These are phyloP conservation scores for Rubus idaeus DNA, from an alignment of 306 rosid genomes.

Conservation along the genomic window DNA sequence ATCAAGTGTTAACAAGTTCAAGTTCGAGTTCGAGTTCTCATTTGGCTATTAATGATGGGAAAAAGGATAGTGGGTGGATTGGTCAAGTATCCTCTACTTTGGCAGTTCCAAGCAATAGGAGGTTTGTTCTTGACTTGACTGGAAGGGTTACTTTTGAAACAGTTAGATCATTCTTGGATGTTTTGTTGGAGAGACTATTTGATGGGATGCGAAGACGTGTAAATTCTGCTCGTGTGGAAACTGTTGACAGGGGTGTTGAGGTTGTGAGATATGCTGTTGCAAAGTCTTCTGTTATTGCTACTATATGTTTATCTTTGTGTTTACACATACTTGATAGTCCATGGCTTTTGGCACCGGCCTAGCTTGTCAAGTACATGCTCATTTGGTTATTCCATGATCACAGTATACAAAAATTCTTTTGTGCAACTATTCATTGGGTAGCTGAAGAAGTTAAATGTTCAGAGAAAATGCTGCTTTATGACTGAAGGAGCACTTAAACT, in stretches of 20 bases:
- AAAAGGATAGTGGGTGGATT: constrained; percentile 43
- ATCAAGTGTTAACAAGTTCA: constrained; percentile 57
- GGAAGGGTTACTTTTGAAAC: constrained; percentile 79
- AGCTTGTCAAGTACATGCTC: constrained; percentile 22
- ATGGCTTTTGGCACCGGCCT: constrained; percentile 52
- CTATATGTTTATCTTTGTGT: constrained; percentile 60
- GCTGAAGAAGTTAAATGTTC: constrained; percentile 5
- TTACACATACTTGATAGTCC: constrained; percentile 51
- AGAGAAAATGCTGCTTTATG: not conserved
- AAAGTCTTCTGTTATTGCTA: constrained; percentile 49
- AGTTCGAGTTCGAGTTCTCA: constrained; percentile 5
- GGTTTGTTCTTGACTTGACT: constrained; percentile 57
- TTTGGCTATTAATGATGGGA: constrained; percentile 20
- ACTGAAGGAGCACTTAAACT: not conserved
- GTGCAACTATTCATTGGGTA: constrained; percentile 9
- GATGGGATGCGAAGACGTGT: constrained; percentile 41
- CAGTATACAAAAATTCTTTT: not conserved
- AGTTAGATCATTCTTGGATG: constrained; percentile 58
- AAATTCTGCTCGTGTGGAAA: constrained; percentile 45
- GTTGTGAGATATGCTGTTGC: constrained; percentile 55
- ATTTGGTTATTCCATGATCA: constrained; percentile 4
- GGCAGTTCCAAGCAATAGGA: constrained; percentile 64
- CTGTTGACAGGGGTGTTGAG: constrained; percentile 44
- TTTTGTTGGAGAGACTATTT: constrained; percentile 48
- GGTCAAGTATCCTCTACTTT: constrained; percentile 49